These are phyloP conservation scores for Epichloe bromicola DNA, from an alignment of 2,329 filamentous ascomycete genomes.

Conservation along the genomic window DNA sequence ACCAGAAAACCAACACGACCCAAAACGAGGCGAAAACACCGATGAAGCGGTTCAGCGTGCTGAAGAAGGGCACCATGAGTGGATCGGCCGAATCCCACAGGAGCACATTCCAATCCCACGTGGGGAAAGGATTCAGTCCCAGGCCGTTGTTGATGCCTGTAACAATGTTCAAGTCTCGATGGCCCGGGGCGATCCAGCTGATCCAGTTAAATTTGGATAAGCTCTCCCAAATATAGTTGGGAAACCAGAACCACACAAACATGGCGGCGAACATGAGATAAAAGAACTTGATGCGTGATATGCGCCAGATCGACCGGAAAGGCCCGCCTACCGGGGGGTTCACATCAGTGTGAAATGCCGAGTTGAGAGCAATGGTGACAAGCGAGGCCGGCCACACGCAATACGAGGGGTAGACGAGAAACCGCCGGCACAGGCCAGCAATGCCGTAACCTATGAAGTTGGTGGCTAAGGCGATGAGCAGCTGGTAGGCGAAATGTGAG, in stretches of 20 bases:
- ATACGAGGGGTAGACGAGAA: conserved; percentile 42
- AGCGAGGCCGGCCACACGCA: conserved; percentile 46
- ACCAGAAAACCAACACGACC: conserved; percentile 45
- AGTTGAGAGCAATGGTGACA: conserved; percentile 40
- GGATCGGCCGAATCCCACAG: conserved; percentile 30
- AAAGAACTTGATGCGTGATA: conserved; percentile 40
- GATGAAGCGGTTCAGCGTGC: conserved; percentile 48
- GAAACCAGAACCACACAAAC: conserved; percentile 48
- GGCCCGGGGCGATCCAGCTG: conserved; percentile 39
- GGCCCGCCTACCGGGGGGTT: conserved; percentile 29
- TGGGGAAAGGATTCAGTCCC: conserved; percentile 32
- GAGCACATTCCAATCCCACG: conserved; percentile 35
- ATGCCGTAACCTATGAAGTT: conserved; percentile 49
- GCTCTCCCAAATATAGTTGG: conserved; percentile 39
- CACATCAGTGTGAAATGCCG: conserved; percentile 36
- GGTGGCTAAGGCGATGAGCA: conserved; percentile 40
- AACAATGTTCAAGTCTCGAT: conserved; percentile 28
- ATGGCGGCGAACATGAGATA: conserved; percentile 34
- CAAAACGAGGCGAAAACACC: conserved; percentile 42
- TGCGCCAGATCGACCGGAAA: conserved; percentile 29
- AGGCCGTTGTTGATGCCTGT: conserved; percentile 32
- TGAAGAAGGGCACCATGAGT: conserved; percentile 40
- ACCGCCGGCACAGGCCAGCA: conserved; percentile 39
- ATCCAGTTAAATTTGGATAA: conserved; percentile 43
- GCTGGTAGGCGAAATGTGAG: conserved; percentile 38